phyloP scores from a whole-genome alignment of 345 rosid genomes.

The Cardamine occulta region DNA sequence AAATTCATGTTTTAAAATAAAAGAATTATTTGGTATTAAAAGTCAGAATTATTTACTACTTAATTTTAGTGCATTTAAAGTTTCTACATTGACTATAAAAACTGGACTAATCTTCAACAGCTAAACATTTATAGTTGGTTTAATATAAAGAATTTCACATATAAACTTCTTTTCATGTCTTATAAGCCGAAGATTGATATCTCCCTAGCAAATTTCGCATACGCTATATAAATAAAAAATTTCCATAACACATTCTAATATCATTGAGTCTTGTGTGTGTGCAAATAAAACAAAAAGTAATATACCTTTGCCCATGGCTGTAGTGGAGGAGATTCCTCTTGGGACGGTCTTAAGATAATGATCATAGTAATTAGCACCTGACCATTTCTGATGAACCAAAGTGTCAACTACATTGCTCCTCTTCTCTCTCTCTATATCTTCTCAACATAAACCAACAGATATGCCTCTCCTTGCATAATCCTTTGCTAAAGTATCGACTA shows the following conservation, averaged over 20 bases:
- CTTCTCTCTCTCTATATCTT: constrained; percentile 96
- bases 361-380: constrained; percentile 92
- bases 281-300: background rate
- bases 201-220: background rate
- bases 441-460: constrained; percentile 95
- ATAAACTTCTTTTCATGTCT: background rate
- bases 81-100: background rate
- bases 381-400: constrained; percentile 97
- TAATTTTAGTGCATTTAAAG: background rate
- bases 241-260: background rate
- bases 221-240: background rate
- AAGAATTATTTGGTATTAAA: too few relatives aligned
- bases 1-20: too few relatives aligned
- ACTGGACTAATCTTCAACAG: background rate
- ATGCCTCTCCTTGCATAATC: constrained; percentile 87
- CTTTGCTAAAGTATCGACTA: constrained; percentile 76
- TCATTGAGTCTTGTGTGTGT: background rate
- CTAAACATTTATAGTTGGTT: background rate
- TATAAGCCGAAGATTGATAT: background rate
- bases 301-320: constrained; percentile 97
- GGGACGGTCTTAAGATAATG: constrained; percentile 86
- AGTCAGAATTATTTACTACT: background rate
- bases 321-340: constrained; percentile 96
- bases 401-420: constrained; percentile 92
- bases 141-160: background rate